Evolutionary conservation across 108 stramenopile genomes (phyloP).

Genomic region (Cyclotella choctawhatcheeana): DNA sequence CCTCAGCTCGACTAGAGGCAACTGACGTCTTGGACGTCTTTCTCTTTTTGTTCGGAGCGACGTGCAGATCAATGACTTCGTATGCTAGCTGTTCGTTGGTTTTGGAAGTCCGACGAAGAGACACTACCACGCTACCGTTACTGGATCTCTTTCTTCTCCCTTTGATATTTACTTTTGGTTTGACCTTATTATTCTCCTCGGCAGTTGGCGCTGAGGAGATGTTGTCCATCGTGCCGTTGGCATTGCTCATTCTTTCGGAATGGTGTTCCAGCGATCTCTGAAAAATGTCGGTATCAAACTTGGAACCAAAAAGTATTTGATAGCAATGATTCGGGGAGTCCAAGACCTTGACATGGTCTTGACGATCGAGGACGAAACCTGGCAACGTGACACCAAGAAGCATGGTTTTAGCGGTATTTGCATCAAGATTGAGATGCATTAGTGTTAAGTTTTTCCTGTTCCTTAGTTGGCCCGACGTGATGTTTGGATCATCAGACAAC

Average conservation of each 20-base stretch:
- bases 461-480: neutral
- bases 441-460: neutral
- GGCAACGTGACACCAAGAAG: neutral
- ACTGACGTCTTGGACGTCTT: neutral
- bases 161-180: neutral
- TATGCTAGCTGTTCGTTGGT: slow-evolving; percentile 2
- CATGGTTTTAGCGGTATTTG: neutral
- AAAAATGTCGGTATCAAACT: slow-evolving; percentile 18
- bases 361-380: neutral
- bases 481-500: neutral
- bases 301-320: slow-evolving; percentile 3
- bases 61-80: slow-evolving; percentile 6
- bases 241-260: neutral
- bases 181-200: neutral
- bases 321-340: neutral
- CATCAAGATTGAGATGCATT: neutral
- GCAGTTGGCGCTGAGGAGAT: neutral
- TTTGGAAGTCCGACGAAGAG: slow-evolving; percentile 6
- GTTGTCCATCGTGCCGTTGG: neutral
- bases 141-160: slow-evolving; percentile 3
- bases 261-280: slow-evolving; percentile 3
- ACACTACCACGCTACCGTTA: slow-evolving; percentile 13
- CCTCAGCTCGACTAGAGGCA: neutral
- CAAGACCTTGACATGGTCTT: neutral
- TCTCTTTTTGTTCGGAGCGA: neutral